Conservation (phyloP, 2,329 filamentous ascomycete species). For the Dactylellina sp. region DNA sequence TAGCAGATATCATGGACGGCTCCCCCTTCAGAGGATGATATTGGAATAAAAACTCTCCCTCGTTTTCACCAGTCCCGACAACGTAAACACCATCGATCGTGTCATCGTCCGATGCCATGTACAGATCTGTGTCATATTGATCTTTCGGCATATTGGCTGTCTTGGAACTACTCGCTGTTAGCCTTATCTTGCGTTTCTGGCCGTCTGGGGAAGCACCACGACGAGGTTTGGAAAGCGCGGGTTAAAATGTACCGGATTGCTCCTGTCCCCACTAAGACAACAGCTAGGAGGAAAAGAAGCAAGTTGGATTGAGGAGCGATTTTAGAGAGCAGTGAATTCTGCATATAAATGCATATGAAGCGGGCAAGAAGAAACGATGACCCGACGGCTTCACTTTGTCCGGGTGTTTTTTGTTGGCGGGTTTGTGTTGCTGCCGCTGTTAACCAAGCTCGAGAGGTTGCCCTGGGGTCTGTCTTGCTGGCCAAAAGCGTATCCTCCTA, state of each 20-base stretch:
- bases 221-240: not conserved
- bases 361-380: not conserved
- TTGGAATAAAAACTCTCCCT: constrained; percentile 53
- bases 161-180: not conserved
- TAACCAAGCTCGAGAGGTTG: not conserved
- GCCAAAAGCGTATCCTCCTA: constrained; percentile 33
- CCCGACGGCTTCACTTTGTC: no score
- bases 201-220: no score
- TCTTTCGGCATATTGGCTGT: constrained; percentile 41
- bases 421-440: not conserved
- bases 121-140: constrained; percentile 52
- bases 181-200: constrained; percentile 10
- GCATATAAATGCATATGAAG: not conserved
- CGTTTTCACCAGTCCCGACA: constrained; percentile 44
- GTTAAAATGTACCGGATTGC: constrained; percentile 3
- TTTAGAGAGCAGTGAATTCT: constrained; percentile 12
- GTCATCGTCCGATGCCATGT: constrained; percentile 50
- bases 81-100: constrained; percentile 47
- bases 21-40: constrained; percentile 46
- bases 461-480: constrained; percentile 7
- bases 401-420: not conserved
- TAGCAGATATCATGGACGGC: constrained; percentile 45
- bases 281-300: not conserved
- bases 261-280: not conserved
- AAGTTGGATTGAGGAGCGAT: not conserved